These are phyloP conservation scores for Mycena haematopus DNA, from an alignment of 768 basidiomycete species.

Conservation along the genomic window DNA sequence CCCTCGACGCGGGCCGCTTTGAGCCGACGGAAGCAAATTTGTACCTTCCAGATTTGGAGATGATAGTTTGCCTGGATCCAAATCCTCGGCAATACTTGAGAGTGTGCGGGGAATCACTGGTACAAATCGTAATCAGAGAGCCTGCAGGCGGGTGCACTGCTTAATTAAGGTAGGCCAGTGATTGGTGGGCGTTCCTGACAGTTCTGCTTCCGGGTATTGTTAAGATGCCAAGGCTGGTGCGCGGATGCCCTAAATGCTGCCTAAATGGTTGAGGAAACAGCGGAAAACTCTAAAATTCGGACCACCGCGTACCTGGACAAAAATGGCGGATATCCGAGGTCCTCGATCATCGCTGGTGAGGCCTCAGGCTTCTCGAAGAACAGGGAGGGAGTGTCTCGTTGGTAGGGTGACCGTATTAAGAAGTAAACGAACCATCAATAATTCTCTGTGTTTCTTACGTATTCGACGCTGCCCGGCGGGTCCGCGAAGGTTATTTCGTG, in stretches of 20 bases:
- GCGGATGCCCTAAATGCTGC: conserved; percentile 9
- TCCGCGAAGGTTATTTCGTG: conserved; percentile 10
- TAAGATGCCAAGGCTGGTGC: conserved; percentile 4
- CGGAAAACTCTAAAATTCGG: conserved; percentile 10
- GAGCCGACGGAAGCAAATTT: neutral
- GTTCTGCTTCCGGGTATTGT: conserved; percentile 6
- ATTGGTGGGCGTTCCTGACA: conserved; percentile 12
- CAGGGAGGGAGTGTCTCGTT: conserved; percentile 3
- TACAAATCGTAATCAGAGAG: conserved; percentile 3
- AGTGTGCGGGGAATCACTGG: conserved; percentile 12
- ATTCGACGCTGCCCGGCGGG: conserved; percentile 1
- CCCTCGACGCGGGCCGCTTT: neutral
- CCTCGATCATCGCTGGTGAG: conserved; percentile 9
- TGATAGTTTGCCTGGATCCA: neutral
- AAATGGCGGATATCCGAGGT: conserved; percentile 11
- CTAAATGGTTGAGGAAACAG: neutral
- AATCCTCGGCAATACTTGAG: conserved; percentile 15
- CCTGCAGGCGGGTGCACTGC: neutral
- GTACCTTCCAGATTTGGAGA: conserved; percentile 3
- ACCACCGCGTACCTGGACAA: neutral
- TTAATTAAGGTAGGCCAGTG: conserved; percentile 7
- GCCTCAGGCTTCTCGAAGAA: neutral
- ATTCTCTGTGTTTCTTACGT: conserved; percentile 15
- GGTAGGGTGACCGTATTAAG: conserved; percentile 15
- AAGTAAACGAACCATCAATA: conserved; percentile 13